phyloP scores from a whole-genome alignment of 345 rosid genomes.

The Lumnitzera littorea region DNA sequence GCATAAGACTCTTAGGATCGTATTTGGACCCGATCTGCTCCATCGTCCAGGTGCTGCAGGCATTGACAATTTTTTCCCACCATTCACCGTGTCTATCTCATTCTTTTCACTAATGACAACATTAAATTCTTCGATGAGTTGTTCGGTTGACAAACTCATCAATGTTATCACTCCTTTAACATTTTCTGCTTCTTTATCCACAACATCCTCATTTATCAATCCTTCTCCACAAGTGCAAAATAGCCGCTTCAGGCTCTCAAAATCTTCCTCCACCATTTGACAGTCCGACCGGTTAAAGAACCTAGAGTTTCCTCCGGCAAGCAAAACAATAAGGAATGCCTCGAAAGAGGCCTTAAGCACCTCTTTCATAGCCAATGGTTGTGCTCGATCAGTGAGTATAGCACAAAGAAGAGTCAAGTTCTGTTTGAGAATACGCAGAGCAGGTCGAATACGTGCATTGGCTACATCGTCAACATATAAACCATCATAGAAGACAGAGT shows the following conservation, averaged over 20 bases:
- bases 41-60: constrained; percentile 78
- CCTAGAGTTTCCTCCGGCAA: constrained; percentile 62
- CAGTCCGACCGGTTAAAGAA: constrained; percentile 54
- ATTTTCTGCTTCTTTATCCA: constrained; percentile 58
- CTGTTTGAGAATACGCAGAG: constrained; percentile 60
- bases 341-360: constrained; percentile 80
- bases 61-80: constrained; percentile 62
- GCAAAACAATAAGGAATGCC: constrained; percentile 73
- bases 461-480: constrained; percentile 61
- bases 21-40: constrained; percentile 79
- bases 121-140: constrained; percentile 74
- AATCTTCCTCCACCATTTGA: constrained; percentile 55
- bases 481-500: constrained; percentile 54
- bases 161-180: constrained; percentile 69
- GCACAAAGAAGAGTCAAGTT: constrained; percentile 63
- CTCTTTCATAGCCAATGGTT: constrained; percentile 61
- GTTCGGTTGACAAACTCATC: constrained; percentile 71
- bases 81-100: constrained; percentile 29
- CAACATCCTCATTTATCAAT: constrained; percentile 51
- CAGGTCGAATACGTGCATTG: constrained; percentile 50
- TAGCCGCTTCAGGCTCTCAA: constrained; percentile 51
- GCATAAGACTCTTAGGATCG: constrained; percentile 68
- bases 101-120: constrained; percentile 52
- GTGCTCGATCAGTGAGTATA: constrained; percentile 67
- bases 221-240: constrained; percentile 79